These are phyloP conservation scores for Metschnikowia gelsemii DNA, from an alignment of 805 yeast species.

Conservation along the genomic window DNA sequence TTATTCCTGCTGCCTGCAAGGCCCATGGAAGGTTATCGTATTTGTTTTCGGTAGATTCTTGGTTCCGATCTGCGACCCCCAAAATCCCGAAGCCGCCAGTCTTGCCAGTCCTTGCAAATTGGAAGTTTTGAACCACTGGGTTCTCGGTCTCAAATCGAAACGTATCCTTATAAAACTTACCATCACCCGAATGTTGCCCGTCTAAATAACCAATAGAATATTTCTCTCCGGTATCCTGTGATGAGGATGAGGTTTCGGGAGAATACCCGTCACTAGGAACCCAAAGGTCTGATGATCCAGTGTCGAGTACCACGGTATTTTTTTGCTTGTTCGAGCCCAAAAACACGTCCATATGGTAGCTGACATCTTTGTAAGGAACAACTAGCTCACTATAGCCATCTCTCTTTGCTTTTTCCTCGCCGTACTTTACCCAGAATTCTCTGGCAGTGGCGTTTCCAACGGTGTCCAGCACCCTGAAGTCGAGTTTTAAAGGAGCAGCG, in stretches of 20 bases:
- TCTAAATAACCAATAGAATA: slow-evolving; percentile 14
- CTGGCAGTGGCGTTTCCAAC: slow-evolving; percentile 2
- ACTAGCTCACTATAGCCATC: slow-evolving; percentile 7
- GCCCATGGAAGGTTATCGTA: slow-evolving; percentile 58
- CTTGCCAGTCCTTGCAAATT: slow-evolving; percentile 13
- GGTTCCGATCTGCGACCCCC: slow-evolving; percentile 15
- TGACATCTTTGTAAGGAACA: slow-evolving; percentile 7
- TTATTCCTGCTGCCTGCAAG: slow-evolving; percentile 57
- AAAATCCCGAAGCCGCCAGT: slow-evolving; percentile 12
- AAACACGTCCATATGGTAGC: slow-evolving; percentile 12
- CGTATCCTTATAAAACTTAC: slow-evolving; percentile 15
- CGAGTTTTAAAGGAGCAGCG: slow-evolving; percentile 12
- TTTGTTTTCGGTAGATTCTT: slow-evolving; percentile 4
- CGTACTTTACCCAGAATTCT: slow-evolving; percentile 3
- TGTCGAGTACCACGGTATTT: slow-evolving; percentile 36
- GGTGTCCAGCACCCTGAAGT: slow-evolving; percentile 10
- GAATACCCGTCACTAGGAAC: slow-evolving; percentile 16
- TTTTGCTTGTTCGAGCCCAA: slow-evolving; percentile 31
- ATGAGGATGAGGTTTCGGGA: slow-evolving; percentile 3
- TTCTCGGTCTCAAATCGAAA: slow-evolving; percentile 4
- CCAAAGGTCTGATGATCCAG: slow-evolving; percentile 47
- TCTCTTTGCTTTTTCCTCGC: slow-evolving; percentile 1
- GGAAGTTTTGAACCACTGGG: slow-evolving; percentile 11
- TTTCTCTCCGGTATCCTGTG: slow-evolving; percentile 9
- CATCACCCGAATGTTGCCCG: slow-evolving; percentile 5